Evolutionary conservation across 2,329 filamentous ascomycete genomes (phyloP).

Genomic region (Arachnomyces sp.): DNA sequence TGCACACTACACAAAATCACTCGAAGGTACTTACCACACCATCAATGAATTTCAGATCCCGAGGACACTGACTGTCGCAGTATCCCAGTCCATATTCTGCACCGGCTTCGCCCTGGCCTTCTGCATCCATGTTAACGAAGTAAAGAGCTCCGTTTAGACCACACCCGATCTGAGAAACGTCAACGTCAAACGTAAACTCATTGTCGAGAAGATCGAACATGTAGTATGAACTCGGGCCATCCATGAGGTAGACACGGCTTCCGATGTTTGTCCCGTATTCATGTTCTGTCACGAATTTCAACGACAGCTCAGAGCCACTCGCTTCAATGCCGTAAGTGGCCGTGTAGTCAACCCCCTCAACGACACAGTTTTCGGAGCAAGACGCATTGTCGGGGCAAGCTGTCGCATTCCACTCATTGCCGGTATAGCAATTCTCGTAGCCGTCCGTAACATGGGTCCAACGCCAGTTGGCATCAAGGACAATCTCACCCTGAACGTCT

Average conservation of each 20-base stretch:
- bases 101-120: conserved; percentile 33
- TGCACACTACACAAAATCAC: conserved; percentile 15
- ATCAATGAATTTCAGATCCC: conserved; percentile 43
- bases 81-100: conserved; percentile 51
- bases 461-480: conserved; percentile 47
- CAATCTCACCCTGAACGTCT: conserved; percentile 41
- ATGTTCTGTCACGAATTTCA: conserved; percentile 35
- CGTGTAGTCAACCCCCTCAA: conserved; percentile 46
- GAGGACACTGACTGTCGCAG: conserved; percentile 47
- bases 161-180: conserved; percentile 56
- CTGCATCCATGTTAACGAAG: conserved; percentile 45
- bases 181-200: conserved; percentile 61
- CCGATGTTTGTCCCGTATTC: conserved; percentile 20
- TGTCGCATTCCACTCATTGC: conserved; percentile 37
- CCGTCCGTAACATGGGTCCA: conserved; percentile 40
- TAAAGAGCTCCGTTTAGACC: conserved; percentile 62
- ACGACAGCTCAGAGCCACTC: conserved; percentile 35
- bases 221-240: conserved; percentile 51
- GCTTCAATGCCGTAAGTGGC: conserved; percentile 42
- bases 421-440: conserved; percentile 46
- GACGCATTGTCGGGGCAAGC: conserved; percentile 36
- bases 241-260: conserved; percentile 54
- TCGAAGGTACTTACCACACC: conserved; percentile 32
- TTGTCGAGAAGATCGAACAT: conserved; percentile 54
- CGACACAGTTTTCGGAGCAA: conserved; percentile 45